Evolutionary conservation across 805 yeast species (phyloP), one percentile per base, ranked within the genome.

Genomic region (Blastobotrys attinorum): DNA sequence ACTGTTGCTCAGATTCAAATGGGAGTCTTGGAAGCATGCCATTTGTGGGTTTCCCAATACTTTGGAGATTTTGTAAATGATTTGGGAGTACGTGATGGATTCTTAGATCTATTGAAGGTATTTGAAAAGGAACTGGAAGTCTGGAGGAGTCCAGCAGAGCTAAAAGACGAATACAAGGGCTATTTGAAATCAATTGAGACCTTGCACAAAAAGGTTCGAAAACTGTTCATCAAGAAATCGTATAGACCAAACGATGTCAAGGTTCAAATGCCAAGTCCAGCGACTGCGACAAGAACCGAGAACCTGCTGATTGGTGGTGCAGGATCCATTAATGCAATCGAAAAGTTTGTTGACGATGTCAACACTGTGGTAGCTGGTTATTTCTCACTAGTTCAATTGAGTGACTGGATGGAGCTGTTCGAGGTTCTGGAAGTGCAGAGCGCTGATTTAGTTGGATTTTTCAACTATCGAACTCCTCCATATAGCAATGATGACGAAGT

Each of bases 341-440:
- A 81, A 47, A 64, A 68, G 39, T 82, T 85, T 62, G 68, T 86
- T 18, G 73, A 72, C 43, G 72, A 73, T 37, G 61, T 89, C 46
- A 90, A 89, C 61, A 66, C 69, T 15, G 65, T 85, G 4, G 71
- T 84, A 22, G 66, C 73, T 2, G 72, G 74, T 3, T 68, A 81
- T 25, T 79, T 81, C 57, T 67, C 64, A 22, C 72, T 76, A 8
- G 72, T 82, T 27, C 71, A 77, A 10, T 61, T 77, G 10, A 75
- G 74, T 47, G 95, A 89, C 53, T 90, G 97, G 96, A 68, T 86
- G 41, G 72, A 73, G 44, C 75, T 81, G 3, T 83, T 76, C 58
- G 90, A 86, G 55, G 63, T 80, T 1, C 62, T 90, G 37, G 96
- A 89, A 58, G 66, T 75, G 25, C 81, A 82, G 47, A 75, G 81